phyloP scores from a whole-genome alignment of 352 stramenopile species.

The Phytopythium aichiense region DNA sequence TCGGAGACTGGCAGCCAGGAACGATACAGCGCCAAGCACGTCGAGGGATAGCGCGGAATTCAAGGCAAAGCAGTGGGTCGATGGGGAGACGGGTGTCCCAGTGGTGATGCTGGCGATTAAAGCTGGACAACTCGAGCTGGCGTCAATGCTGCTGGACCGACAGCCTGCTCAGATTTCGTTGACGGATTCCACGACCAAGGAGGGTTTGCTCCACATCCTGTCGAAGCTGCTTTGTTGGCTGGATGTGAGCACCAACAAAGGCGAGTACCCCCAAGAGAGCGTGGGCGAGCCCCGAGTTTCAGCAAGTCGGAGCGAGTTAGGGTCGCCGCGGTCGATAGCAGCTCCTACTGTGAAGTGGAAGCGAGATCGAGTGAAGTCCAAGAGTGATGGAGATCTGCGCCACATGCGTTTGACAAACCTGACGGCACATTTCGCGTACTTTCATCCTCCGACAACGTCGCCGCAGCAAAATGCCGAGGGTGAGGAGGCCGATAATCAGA shows the following conservation, averaged over 20 bases:
- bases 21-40: neutral
- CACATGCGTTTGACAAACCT: conserved; percentile 13
- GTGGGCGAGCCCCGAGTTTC: neutral
- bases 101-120: conserved; percentile 45
- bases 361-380: conserved; percentile 32
- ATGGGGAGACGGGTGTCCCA: conserved; percentile 39
- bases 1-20: neutral
- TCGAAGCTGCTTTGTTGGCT: conserved; percentile 43
- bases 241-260: conserved; percentile 13
- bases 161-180: conserved; percentile 17
- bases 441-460: neutral
- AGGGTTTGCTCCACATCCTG: conserved; percentile 41
- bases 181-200: conserved; percentile 17
- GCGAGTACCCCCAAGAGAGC: conserved; percentile 5
- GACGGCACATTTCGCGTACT: conserved; percentile 3
- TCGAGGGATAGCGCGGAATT: conserved; percentile 1
- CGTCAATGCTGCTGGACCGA: conserved; percentile 46
- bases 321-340: neutral
- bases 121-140: conserved; percentile 57
- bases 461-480: neutral
- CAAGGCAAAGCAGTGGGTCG: conserved; percentile 30
- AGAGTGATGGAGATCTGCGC: conserved; percentile 44
- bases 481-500: neutral
- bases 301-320: neutral
- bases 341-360: conserved; percentile 5